Base-by-base conservation (phyloP, 176 grass and related monocot species). In the Eleusine coracana region DNA sequence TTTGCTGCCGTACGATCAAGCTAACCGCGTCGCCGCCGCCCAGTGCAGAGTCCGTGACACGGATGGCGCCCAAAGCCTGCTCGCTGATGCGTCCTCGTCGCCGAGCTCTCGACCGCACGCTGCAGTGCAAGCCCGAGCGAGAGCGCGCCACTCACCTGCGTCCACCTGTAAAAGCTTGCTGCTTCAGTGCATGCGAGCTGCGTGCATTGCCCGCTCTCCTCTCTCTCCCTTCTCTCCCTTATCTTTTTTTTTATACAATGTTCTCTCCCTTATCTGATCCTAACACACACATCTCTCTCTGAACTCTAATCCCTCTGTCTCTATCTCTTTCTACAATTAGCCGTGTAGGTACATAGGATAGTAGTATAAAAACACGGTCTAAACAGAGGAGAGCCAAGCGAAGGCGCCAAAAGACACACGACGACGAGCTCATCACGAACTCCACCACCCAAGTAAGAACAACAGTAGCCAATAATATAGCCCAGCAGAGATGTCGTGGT, bases 111-210 rank as follows among this genome's bases (percentile, higher is more conserved):
- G 2, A 68, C 77, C 83, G 71, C 83, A 79, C 40, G 4, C 16
- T 5, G 4, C 16, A 17, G 18, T 17, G 54, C 67, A 21, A 79
- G 36, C 18, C 41, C 52, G 4, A 66, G 21, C 39, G 11, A 25
- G 2, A 45, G 44, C 4, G 6, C 44, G 44, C 44, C 44, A 45
- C 44, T n/a, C 52, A 39, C 38, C 18, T 78, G 61, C 27, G 15
- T 28, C 75, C 74, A 73, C 67, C 59, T 83, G 86, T 88, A 88
- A 88, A 88, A 87, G 83, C 83, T 62, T 14, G 61, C 6, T 21
- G 41, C 17, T 50, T 49, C 66, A 23, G 25, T 72, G 44, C 71
- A 0, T 40, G 13, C 36, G 20, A 29, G n/a, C 56, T 3, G 31
- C 31, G 31, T 34, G 31, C 40, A 36, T 18, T 20, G 27, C 31